A percentile compares a stretch with the other conserved stretches of the same genome.
phyloP scores from a whole-genome alignment of 192 early-diverging fungal species.

The Backusella luteola region DNA sequence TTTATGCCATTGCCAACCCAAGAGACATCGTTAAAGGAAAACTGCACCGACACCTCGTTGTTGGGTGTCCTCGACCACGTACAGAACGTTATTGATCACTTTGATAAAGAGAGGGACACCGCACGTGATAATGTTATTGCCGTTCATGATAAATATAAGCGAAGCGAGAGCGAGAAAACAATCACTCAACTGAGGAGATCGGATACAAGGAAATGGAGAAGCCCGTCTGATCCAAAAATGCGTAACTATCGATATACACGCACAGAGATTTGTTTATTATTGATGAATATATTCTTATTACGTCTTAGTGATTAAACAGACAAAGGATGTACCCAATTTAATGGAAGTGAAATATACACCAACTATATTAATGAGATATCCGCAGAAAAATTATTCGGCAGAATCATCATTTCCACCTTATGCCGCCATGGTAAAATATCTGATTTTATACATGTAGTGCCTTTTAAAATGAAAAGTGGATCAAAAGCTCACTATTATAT shows the following conservation, averaged over 20 bases:
- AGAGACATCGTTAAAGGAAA: not conserved
- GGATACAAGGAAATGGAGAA: constrained; percentile 3
- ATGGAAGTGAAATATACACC: constrained; percentile 33
- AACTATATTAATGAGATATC: constrained; percentile 27
- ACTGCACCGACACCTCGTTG: not conserved
- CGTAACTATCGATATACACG: not conserved
- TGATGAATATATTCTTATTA: no score
- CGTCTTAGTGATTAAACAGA: not conserved
- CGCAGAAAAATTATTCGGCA: constrained; percentile 15
- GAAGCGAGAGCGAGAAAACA: constrained; percentile 11
- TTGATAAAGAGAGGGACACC: constrained; percentile 37
- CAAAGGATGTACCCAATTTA: constrained; percentile 14
- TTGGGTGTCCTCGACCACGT: constrained; percentile 33
- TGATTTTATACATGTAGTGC: no score
- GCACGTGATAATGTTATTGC: constrained; percentile 36
- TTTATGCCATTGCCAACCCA: not conserved
- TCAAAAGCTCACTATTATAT: not conserved
- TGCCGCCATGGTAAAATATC: constrained; percentile 27
- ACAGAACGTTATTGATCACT: constrained; percentile 32
- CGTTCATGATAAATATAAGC: constrained; percentile 15
- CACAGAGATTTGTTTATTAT: not conserved
- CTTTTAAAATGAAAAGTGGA: not conserved
- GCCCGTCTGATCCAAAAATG: constrained; percentile 9
- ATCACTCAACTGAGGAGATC: not conserved
- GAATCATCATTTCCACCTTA: constrained; percentile 29